Base-by-base conservation (phyloP, 1,284 basidiomycete genomes). In the Trichosporon ovoides region DNA sequence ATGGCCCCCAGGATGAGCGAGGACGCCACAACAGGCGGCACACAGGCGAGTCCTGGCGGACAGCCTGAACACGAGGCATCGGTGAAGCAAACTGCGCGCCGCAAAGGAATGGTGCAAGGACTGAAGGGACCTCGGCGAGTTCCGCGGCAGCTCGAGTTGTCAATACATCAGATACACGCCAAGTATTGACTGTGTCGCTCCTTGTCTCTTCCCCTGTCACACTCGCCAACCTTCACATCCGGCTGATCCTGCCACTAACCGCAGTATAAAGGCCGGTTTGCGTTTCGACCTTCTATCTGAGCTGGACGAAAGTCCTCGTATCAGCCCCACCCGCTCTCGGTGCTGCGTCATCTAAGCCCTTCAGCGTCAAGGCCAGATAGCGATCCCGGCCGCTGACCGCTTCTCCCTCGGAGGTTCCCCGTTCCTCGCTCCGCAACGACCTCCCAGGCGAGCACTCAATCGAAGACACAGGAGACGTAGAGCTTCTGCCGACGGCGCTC, bases 51-150 rank as follows among this genome's bases (percentile, higher is more conserved):
- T 22, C 43, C 43, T 31, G 43, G 28, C 24, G 14, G 43, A 31
- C 24, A 18, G 16, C 43, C 43, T 48, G 43, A 48, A 48, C 43
- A 48, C 43, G 43, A 48, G 43, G 43, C 43, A 48, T 7, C 43
- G 43, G 43, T 31, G 24, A 28, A 28, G 43, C 43, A 48, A 24
- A 10, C 24, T 13, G 12, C 24, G 22, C 28, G 28, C 28, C 28
- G 28, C 28, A 31, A 4, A 31, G 40, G 37, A 38, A 38, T 38
- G 37, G 5, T 9, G 28, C 28, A 9, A 5, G 28, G 9, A 31
- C 28, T 18, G 16, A 10, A 38, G 18, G 14, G 37, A 3, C 13
- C 19, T 20, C 38, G 18, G 24, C 19, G 43, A 3, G 16, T 11
- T 16, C 24, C 24, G 40, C 40, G 22, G 28, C 43, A 31, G 43